Conservation (phyloP, 2,329 filamentous ascomycete species). For the Shiraia sp. region DNA sequence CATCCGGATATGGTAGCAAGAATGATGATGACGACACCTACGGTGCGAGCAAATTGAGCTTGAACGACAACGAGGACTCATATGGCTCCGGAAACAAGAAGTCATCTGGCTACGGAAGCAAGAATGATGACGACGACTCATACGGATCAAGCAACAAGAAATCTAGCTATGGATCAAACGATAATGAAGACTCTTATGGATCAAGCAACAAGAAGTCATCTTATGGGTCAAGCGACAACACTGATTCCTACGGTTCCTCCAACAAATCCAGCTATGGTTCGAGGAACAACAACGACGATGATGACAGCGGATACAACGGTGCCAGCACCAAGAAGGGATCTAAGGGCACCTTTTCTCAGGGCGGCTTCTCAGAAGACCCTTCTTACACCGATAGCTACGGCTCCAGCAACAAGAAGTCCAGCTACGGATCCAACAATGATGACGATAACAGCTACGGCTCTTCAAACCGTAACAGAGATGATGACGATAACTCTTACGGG, state of each 20-base stretch:
- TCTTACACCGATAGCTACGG: too few species aligned
- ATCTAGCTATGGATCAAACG: constrained; percentile 3
- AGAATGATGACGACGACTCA: constrained; percentile 1
- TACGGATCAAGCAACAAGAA: constrained; percentile 3
- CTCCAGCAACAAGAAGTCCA: constrained; percentile 1
- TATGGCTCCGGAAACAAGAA: constrained; percentile 1
- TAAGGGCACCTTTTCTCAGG: too few species aligned
- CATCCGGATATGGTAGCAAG: too few species aligned
- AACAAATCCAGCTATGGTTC: constrained; percentile 4
- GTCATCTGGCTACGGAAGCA: background rate
- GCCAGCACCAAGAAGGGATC: background rate
- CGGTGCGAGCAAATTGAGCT: too few species aligned
- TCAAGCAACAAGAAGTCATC: constrained; percentile 1
- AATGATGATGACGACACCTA: too few species aligned
- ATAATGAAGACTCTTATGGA: constrained; percentile 2
- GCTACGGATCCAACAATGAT: constrained; percentile 5
- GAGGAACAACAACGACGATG: constrained; percentile 1
- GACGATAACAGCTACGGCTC: constrained; percentile 7
- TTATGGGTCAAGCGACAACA: constrained; percentile 1
- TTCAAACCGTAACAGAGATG: background rate
- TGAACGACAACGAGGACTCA: background rate
- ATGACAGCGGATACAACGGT: background rate
- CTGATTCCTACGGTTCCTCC: background rate
- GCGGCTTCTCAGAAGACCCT: too few species aligned
- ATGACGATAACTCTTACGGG: constrained; percentile 6